A percentile compares a stretch with the other conserved stretches of the same genome.
These are phyloP conservation scores for Pleurotus sapidus DNA, from an alignment of 768 basidiomycete genomes.

Conservation along the genomic window DNA sequence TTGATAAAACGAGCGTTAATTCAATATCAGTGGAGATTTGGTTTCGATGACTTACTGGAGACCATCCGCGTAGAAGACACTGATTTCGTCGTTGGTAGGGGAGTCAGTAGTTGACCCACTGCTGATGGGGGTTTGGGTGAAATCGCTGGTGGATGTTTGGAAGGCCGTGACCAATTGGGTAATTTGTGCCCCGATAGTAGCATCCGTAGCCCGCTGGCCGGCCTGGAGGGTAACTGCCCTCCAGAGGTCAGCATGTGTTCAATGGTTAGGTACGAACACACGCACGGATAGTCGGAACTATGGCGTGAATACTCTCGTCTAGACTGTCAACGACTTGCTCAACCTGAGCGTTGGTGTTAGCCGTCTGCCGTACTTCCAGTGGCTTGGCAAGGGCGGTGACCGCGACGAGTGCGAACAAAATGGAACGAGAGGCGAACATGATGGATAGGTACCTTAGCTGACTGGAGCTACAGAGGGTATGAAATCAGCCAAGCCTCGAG, in stretches of 20 bases:
- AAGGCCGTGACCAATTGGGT: conserved; percentile 22
- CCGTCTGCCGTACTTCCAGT: conserved; percentile 24
- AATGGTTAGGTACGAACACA: background rate
- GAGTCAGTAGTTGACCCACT: conserved; percentile 25
- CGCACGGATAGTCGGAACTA: conserved; percentile 24
- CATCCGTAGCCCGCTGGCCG: conserved; percentile 23
- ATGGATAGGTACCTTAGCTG: conserved; percentile 5
- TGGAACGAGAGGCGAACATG: conserved; percentile 27
- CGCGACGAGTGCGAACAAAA: conserved; percentile 23
- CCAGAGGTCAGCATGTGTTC: background rate
- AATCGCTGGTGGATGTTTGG: conserved; percentile 16
- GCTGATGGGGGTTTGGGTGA: conserved; percentile 24
- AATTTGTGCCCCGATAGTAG: conserved; percentile 26
- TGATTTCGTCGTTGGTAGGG: conserved; percentile 34
- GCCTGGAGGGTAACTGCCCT: conserved; percentile 25
- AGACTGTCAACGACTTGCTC: conserved; percentile 22
- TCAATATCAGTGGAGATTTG: background rate
- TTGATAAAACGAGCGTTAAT: conserved; percentile 7
- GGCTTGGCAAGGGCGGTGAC: conserved; percentile 25
- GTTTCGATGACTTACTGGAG: conserved; percentile 22
- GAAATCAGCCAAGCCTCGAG: background rate
- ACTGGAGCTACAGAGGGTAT: background rate
- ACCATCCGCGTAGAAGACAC: conserved; percentile 24
- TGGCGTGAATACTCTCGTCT: conserved; percentile 17
- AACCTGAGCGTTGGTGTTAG: conserved; percentile 30